Base-by-base conservation (phyloP, 768 basidiomycete genomes). In the Russula abietina region DNA sequence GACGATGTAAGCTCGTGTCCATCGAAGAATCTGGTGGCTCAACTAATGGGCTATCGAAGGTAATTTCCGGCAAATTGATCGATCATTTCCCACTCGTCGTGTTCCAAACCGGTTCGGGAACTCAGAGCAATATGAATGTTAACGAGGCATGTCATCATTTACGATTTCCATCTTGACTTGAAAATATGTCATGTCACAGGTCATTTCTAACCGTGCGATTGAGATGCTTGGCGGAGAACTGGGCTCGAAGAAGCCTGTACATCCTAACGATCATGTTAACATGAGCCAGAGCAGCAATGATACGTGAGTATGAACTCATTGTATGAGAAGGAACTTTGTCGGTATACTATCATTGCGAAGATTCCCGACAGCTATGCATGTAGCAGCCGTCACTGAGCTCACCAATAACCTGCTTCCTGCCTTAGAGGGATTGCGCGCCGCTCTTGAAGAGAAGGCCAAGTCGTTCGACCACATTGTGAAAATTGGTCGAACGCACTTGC, bases 251-350 rank as follows among this genome's bases (percentile, higher is more conserved):
- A 92, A 81, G 70, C 97, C 97, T 10, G 95, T 99, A 2, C 97
- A 99, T 73, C 97, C 97, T 41, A 99, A 99, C 75, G 97, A 99
- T 72, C 97, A 99, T 76, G 95, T 98, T 70, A 99, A 99, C 80
- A 96, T 89, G 90, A 93, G 92, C 74, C 96, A 98, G 75, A 96
- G 93, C 67, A 95, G 93, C 71, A 99, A 99, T 71, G 97, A 99
- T 76, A 94, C 95, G 93, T 93, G 73, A 70, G 89, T 79, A 48
- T 28, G n/a, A 46, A 3, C 46, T 45, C 24, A 7, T 33, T 64
- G 24, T 33, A n/a, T 33, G n/a, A 26, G 17, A n/a, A 19, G n/a
- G 17, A n/a, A 38, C n/a, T n/a, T 11, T 9, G 6, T 17, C 22
- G 5, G 28, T 43, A 58, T 32, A 62, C 36, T 17, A 30, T 32